These are phyloP conservation scores for Diplosphaera chodatii DNA, from an alignment of 139 green algal species.

Conservation along the genomic window DNA sequence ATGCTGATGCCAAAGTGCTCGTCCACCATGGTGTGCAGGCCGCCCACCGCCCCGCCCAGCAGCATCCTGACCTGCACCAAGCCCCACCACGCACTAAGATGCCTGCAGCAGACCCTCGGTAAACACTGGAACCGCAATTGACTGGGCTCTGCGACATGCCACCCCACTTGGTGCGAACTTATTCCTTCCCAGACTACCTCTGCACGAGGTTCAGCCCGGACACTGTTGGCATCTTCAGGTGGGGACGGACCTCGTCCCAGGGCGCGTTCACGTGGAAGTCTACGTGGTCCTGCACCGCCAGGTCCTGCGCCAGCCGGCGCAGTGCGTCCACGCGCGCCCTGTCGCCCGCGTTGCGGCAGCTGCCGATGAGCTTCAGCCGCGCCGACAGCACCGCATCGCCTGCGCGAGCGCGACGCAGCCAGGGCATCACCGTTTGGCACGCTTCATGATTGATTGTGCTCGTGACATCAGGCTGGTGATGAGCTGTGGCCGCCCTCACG, in stretches of 20 bases:
- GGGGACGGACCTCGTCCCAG: conserved; percentile 51
- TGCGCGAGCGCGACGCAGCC: neutral
- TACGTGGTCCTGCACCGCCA: conserved; percentile 33
- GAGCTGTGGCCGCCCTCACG: no score
- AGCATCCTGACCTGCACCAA: conserved; percentile 15
- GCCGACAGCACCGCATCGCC: conserved; percentile 48
- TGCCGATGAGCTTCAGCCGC: conserved; percentile 66
- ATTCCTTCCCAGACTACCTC: no score
- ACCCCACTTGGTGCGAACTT: no score
- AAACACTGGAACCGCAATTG: no score
- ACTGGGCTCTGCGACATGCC: no score
- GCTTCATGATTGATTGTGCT: no score
- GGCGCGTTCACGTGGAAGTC: conserved; percentile 68
- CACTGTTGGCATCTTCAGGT: no score
- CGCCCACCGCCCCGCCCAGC: conserved; percentile 74
- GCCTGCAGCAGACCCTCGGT: no score
- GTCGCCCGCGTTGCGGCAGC: conserved; percentile 61
- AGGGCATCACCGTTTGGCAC: neutral
- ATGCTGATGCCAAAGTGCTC: conserved; percentile 99
- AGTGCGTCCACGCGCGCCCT: conserved; percentile 46
- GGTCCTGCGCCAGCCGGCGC: conserved; percentile 19
- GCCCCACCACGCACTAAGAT: no score
- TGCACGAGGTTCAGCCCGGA: no score
- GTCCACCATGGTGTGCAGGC: conserved; percentile 95
- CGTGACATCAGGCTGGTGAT: no score